phyloP scores from a whole-genome alignment of 148 eudicot genomes.

The Fagopyrum esculentum region DNA sequence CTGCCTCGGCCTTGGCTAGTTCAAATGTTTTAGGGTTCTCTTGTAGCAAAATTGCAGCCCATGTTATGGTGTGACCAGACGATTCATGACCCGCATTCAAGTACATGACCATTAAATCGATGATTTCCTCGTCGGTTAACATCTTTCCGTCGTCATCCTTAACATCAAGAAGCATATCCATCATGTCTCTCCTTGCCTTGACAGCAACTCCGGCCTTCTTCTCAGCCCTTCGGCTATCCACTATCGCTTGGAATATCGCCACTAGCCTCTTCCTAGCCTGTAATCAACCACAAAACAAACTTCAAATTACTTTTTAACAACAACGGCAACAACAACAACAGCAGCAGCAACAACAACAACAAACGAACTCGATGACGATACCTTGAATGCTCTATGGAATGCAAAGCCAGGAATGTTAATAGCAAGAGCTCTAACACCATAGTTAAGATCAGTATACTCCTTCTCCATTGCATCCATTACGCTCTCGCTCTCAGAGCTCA shows the following conservation, averaged over 20 bases:
- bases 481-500: constrained; percentile 63
- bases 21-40: constrained; percentile 32
- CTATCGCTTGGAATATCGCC: constrained; percentile 20
- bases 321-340: neutral
- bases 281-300: neutral
- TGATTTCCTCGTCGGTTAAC: constrained; percentile 43
- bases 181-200: constrained; percentile 31
- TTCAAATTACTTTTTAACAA: neutral
- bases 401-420: constrained; percentile 48
- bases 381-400: constrained; percentile 40
- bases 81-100: constrained; percentile 51
- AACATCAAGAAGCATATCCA: constrained; percentile 31
- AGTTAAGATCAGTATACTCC: constrained; percentile 32
- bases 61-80: constrained; percentile 39
- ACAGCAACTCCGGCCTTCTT: constrained; percentile 12
- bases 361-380: neutral
- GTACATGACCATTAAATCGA: constrained; percentile 31
- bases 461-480: constrained; percentile 36
- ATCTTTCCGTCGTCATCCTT: constrained; percentile 34
- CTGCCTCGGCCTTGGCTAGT: constrained; percentile 44
- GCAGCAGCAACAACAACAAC: neutral
- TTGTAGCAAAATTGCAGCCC: constrained; percentile 38
- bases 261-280: constrained; percentile 37
- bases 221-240: constrained; percentile 18
- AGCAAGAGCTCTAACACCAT: constrained; percentile 45